Evolutionary conservation across 768 basidiomycete species (phyloP), one percentile per base, ranked within the genome.

Genomic region (Pisolithus sp.): DNA sequence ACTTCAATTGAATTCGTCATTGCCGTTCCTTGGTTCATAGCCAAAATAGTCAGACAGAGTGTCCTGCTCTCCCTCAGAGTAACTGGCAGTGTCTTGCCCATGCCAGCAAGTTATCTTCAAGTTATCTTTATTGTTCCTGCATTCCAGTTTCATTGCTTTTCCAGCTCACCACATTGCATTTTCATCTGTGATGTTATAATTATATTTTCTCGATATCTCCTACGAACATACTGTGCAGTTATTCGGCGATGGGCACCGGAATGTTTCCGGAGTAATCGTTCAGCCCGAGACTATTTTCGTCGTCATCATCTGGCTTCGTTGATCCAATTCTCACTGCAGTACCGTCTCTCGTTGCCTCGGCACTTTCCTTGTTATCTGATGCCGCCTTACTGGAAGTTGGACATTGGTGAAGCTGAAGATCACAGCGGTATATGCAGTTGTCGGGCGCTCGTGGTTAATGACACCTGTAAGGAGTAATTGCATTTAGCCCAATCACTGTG

Each of bases 1-100:
- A 59, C 53, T 68, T 69, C 67, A 55, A 2, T 71, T 55, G 69
- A 70, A 70, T 58, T 57, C 60, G 65, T 57, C 58, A 60, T 13
- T 26, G 60, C 59, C 46, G 30, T 65, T 64, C 61, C 62, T 76
- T 68, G 78, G 77, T 79, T 80, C 79, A 80, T 80, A 79, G 78
- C 73, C 75, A 71, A 75, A 72, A 77, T 76, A 75, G 75, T 74
- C 71, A 70, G 62, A 28, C 50, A 61, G 72, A 68, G 76, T 66
- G 76, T 73, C 72, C 65, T 57, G 58, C 56, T 23, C 26, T 59
- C 56, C 55, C 40, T 57, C 46, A 26, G 21, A 49, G 53, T 34
- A 46, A 45, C 57, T 55, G 7, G 26, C 24, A 45, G 21, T 24
- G 4, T 15, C 38, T 43, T 21, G 52, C 50, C 21, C 44, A 36